A percentile compares a stretch with the other conserved stretches of the same genome.
Conservation (phyloP, 768 basidiomycete species). For the Kwoniella sp. region DNA sequence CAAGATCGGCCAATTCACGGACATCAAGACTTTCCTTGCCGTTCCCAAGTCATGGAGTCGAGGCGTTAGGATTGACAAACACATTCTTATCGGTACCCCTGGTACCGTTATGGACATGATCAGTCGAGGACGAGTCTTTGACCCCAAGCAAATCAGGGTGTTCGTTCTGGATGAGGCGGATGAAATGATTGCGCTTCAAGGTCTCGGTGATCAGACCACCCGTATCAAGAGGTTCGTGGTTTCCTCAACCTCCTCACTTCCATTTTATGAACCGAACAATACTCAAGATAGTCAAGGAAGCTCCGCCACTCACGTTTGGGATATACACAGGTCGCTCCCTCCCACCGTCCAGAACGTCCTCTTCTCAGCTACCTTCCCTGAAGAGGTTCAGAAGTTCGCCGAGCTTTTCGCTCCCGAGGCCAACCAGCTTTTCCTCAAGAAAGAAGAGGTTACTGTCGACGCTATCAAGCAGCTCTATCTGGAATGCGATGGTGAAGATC, state of each 20-base stretch:
- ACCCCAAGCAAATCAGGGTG: slow-evolving; percentile 78
- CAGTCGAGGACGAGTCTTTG: slow-evolving; percentile 67
- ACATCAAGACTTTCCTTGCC: slow-evolving; percentile 90
- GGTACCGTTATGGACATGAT: slow-evolving; percentile 92
- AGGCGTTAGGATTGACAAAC: slow-evolving; percentile 67
- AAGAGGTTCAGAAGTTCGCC: slow-evolving; percentile 88
- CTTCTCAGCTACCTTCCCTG: slow-evolving; percentile 98
- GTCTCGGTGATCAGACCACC: slow-evolving; percentile 85
- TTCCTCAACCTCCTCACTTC: not conserved
- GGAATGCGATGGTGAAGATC: slow-evolving; percentile 86
- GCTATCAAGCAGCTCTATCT: slow-evolving; percentile 97
- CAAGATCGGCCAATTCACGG: slow-evolving; percentile 92
- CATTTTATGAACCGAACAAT: no score
- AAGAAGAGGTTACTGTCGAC: slow-evolving; percentile 89
- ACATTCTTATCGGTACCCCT: slow-evolving; percentile 93
- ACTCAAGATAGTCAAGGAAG: not conserved
- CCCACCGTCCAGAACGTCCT: slow-evolving; percentile 74
- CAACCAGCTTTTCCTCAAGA: slow-evolving; percentile 94
- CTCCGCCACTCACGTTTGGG: slow-evolving; percentile 20
- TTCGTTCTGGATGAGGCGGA: slow-evolving; percentile 98
- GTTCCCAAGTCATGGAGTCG: slow-evolving; percentile 70
- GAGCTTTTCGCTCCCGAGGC: slow-evolving; percentile 87
- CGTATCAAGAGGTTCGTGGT: slow-evolving; percentile 82
- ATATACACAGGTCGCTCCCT: slow-evolving; percentile 60
- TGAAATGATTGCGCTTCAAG: slow-evolving; percentile 94